These are phyloP conservation scores for sunflower (Helianthus annuus) DNA, from an alignment of 129 eudicot species.

Conservation along the genomic window DNA sequence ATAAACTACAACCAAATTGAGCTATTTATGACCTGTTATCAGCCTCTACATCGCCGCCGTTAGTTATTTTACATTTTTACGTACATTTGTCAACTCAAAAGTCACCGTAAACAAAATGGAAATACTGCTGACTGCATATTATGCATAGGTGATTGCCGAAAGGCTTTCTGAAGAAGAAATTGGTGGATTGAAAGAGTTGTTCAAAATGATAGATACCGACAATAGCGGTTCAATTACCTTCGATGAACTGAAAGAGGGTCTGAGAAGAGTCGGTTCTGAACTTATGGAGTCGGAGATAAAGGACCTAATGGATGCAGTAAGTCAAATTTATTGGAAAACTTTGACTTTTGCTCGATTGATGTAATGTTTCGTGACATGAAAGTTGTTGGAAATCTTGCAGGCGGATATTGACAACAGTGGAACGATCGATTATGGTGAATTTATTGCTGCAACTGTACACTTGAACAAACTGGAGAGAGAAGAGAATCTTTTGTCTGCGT, in stretches of 20 bases:
- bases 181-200: conserved; percentile 88
- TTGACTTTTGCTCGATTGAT: not conserved
- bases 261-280: conserved; percentile 78
- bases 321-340: conserved; percentile 6
- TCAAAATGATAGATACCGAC: conserved; percentile 87
- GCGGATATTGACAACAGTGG: conserved; percentile 96
- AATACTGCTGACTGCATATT: not conserved
- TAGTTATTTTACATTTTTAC: not conserved
- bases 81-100: not conserved
- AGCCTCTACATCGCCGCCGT: not conserved
- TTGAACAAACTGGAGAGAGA: conserved; percentile 93
- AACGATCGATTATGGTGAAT: conserved; percentile 91
- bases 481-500: conserved; percentile 88
- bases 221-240: conserved; percentile 85
- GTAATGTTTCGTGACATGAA: not conserved
- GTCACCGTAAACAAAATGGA: not conserved
- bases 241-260: conserved; percentile 88
- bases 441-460: conserved; percentile 94
- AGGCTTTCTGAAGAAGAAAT: conserved; percentile 94
- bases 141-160: conserved; percentile 84
- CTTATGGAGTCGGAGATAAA: conserved; percentile 90
- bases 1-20: not conserved
- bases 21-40: not conserved
- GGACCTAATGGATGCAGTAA: conserved; percentile 93
- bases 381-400: conserved; percentile 33